phyloP scores from a whole-genome alignment of 768 basidiomycete species.

The Hemileccinum impolitum region DNA sequence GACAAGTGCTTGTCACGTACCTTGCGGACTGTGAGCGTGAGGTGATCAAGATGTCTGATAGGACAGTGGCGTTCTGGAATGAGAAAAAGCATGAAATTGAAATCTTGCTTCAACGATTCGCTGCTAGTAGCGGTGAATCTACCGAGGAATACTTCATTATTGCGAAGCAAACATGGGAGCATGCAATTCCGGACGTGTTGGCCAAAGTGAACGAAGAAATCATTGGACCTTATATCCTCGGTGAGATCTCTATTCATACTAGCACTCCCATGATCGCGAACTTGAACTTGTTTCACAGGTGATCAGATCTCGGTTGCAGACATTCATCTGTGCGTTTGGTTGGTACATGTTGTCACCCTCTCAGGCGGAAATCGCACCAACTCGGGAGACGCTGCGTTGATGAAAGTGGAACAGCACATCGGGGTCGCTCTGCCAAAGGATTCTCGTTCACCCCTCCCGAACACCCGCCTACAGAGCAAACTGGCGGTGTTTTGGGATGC shows the following conservation, averaged over 20 bases:
- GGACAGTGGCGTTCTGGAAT: slow-evolving; percentile 60
- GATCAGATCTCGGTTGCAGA: slow-evolving; percentile 83
- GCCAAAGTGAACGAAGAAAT: slow-evolving; percentile 52
- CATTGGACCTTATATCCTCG: slow-evolving; percentile 61
- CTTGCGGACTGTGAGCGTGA: slow-evolving; percentile 51
- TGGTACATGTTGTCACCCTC: slow-evolving; percentile 56
- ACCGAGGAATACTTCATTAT: slow-evolving; percentile 50
- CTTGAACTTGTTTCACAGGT: slow-evolving; percentile 41
- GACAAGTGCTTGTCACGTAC: slow-evolving; percentile 46
- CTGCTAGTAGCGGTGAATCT: slow-evolving; percentile 40
- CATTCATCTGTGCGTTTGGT: slow-evolving; percentile 76
- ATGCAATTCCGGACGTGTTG: slow-evolving; percentile 43
- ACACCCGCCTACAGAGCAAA: no score
- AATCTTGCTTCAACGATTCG: slow-evolving; percentile 43
- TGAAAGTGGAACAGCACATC: slow-evolving; percentile 48
- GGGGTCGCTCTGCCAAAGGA: slow-evolving; percentile 45
- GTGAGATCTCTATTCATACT: slow-evolving; percentile 43
- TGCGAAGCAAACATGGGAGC: slow-evolving; percentile 53
- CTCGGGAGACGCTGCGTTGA: slow-evolving; percentile 48
- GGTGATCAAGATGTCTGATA: slow-evolving; percentile 52
- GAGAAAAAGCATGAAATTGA: slow-evolving; percentile 48
- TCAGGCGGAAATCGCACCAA: slow-evolving; percentile 51
- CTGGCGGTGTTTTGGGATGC: slow-evolving; percentile 72
- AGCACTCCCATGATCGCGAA: neutral
- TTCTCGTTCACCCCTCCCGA: slow-evolving; percentile 32